A percentile compares a stretch with the other conserved stretches of the same genome.
These are phyloP conservation scores for Gossypium rotundifolium DNA, from an alignment of 345 rosid genomes.

Conservation along the genomic window DNA sequence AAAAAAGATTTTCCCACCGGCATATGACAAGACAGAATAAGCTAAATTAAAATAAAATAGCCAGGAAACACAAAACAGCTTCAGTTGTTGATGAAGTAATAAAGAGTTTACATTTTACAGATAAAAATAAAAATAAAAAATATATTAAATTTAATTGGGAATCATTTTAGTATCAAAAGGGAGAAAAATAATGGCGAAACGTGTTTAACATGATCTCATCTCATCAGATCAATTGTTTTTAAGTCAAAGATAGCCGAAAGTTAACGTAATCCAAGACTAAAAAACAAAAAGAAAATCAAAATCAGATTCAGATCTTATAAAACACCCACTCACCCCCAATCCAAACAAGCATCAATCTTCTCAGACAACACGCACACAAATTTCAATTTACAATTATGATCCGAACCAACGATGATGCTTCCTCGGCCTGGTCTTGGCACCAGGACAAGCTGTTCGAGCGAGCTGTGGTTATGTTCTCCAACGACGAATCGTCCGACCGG, in stretches of 20 bases:
- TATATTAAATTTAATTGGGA: too few species aligned
- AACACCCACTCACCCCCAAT: background rate
- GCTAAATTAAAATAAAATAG: background rate
- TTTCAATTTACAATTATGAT: background rate
- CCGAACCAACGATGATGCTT: background rate
- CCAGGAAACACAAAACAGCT: too few species aligned
- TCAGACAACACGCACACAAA: background rate
- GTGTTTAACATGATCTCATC: constrained; percentile 3
- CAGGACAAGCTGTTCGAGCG: constrained; percentile 76
- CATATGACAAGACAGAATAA: background rate
- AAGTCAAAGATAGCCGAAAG: constrained; percentile 1
- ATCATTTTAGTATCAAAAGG: too few species aligned
- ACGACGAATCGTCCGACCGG: constrained; percentile 48
- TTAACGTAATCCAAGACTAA: constrained; percentile 7
- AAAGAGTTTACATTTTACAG: too few species aligned
- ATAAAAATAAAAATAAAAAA: too few species aligned
- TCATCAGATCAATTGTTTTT: background rate
- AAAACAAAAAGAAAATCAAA: background rate
- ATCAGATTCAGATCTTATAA: background rate
- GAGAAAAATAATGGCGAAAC: background rate
- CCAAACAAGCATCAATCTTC: background rate
- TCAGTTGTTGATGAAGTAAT: too few species aligned
- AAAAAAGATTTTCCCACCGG: background rate
- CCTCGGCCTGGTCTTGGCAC: constrained; percentile 44
- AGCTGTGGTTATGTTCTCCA: constrained; percentile 48